Evolutionary conservation across 2,329 filamentous ascomycete genomes (phyloP).

Genomic region (Colletotrichum falcatum): DNA sequence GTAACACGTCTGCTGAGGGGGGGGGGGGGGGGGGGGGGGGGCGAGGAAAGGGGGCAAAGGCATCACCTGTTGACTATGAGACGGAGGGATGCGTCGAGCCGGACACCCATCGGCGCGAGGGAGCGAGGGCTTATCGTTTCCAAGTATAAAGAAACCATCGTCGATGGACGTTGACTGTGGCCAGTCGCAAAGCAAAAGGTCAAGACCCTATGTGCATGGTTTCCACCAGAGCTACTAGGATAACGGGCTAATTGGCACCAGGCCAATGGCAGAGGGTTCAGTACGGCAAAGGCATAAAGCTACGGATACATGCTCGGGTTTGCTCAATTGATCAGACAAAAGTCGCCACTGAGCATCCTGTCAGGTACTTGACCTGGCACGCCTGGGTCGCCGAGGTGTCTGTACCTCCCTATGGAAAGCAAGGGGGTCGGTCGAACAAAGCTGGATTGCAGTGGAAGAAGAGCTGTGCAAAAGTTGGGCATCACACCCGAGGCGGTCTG

Average conservation of each 20-base stretch:
- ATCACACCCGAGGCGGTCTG: conserved; percentile 21
- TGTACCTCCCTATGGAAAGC: background rate
- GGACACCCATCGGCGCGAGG: background rate
- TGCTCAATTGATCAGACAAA: conserved; percentile 25
- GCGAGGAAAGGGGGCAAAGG: background rate
- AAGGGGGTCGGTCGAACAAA: background rate
- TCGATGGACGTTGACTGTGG: background rate
- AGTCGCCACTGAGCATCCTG: conserved; percentile 23
- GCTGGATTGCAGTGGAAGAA: background rate
- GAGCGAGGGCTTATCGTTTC: background rate
- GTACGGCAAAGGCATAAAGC: conserved; percentile 9
- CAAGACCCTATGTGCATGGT: conserved; percentile 37
- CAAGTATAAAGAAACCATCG: background rate
- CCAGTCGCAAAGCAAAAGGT: conserved; percentile 17
- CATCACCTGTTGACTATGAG: conserved; percentile 2
- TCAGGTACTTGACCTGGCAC: background rate
- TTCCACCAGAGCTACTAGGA: conserved; percentile 11
- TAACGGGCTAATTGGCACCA: conserved; percentile 15
- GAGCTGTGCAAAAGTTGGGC: background rate
- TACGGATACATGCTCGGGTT: conserved; percentile 14
- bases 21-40: too few relatives aligned
- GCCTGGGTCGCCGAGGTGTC: background rate
- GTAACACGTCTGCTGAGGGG: conserved; percentile 21
- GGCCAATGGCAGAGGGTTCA: conserved; percentile 22
- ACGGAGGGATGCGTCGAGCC: background rate